Evolutionary conservation across 345 rosid genomes (phyloP).

Genomic region (sweet orange (Citrus sinensis)): DNA sequence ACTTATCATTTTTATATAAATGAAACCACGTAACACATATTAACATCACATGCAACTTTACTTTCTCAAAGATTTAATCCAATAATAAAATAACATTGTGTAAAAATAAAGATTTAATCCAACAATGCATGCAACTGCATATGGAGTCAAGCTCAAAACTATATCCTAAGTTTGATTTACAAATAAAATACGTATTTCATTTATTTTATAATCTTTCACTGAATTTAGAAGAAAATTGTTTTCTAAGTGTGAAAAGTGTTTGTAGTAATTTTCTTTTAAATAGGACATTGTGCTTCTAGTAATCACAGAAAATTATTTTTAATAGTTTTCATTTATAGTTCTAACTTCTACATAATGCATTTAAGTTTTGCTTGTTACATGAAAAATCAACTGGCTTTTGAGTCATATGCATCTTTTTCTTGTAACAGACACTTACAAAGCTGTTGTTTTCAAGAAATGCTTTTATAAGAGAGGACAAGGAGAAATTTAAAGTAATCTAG

Average conservation of each 20-base stretch:
- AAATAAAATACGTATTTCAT: background rate
- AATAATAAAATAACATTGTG: background rate
- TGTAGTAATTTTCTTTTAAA: background rate
- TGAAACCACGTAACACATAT: background rate
- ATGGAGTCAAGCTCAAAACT: background rate
- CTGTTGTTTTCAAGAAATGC: conserved; percentile 75
- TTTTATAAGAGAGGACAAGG: conserved; percentile 57
- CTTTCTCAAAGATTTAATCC: background rate
- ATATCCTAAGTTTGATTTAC: background rate
- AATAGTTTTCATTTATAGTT: too few relatives aligned
- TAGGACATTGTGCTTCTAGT: too few relatives aligned
- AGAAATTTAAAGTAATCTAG: conserved; percentile 55
- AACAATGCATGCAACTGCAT: background rate
- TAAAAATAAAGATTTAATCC: background rate
- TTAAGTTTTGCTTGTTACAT: background rate
- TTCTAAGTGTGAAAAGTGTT: background rate
- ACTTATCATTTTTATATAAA: background rate
- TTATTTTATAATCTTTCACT: background rate
- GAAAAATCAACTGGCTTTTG: background rate
- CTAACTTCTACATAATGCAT: too few relatives aligned
- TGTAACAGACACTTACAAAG: conserved; percentile 71
- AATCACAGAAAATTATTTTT: too few relatives aligned
- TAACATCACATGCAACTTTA: background rate
- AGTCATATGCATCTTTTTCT: conserved; percentile 7
- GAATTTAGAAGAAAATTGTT: background rate